Base-by-base conservation (phyloP, 164 flowering plant species). In the Buxus sempervirens region DNA sequence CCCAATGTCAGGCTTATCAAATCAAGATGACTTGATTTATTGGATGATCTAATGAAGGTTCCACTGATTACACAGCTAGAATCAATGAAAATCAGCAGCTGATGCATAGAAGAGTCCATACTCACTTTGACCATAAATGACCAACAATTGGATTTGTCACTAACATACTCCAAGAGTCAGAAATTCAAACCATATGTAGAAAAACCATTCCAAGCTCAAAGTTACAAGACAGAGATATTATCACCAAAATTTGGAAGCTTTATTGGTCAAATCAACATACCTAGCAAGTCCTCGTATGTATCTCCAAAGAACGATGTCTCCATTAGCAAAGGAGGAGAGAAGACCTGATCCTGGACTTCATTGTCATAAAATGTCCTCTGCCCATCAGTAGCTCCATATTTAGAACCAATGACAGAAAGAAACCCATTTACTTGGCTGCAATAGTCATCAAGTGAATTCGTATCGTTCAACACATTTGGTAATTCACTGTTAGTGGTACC, bases 261-360 rank as follows among this genome's bases (percentile, higher is more conserved):
- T 14, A 54, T 61, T 57, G 38, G 63, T 48, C 12, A 21, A 36
- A 58, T 16, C 20, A 76, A 74, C 96, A 67, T 87, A 96, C 99
- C 99, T 54, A 93, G 91, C 74, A 96, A 77, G 74, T 96, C 99
- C 73, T 96, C 99, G 58, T 89, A 96, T 20, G 88, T 66, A 82
- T 92, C 99, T 20, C 75, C 75, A 26, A 87, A 73, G 27, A 89
- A 75, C 23, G 95, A 83, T 32, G 94, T 71, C 27, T 96, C 98
- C 90, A 89, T 84, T 54, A 89, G 82, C 76, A 96, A 80, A 61
- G 96, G 93, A 69, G 98, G 97, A n/a, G 99, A 90, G 72, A 90
- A 88, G 55, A 85, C 93, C 71, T 88, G 88, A 74, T 87, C 91
- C 59, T 75, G 85, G 72, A 86, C 60, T 63, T 85, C 95, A 54